Percentiles rank a stretch among this genome's conserved stretches.
These are phyloP conservation scores for Cytidiella melzeri DNA, from an alignment of 768 basidiomycete species.

Conservation along the genomic window DNA sequence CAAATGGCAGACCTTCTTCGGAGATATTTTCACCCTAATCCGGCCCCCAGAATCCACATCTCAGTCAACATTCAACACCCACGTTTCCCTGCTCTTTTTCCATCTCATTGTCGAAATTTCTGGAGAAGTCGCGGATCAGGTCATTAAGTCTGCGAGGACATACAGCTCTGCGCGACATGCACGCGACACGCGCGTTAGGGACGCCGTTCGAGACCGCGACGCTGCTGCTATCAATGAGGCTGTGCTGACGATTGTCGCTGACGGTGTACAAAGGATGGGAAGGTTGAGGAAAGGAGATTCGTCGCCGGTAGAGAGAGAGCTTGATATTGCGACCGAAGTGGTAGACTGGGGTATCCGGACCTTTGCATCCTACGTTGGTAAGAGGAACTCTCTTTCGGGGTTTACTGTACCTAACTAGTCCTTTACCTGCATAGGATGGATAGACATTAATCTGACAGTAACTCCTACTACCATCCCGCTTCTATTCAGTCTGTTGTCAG, in stretches of 20 bases:
- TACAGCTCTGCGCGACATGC: slow-evolving; percentile 65
- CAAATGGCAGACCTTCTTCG: slow-evolving; percentile 84
- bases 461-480: slow-evolving; percentile 84
- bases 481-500: slow-evolving; percentile 76
- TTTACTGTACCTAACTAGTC: not conserved
- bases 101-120: slow-evolving; percentile 92
- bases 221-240: slow-evolving; percentile 82
- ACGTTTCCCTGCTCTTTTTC: slow-evolving; percentile 85
- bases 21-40: slow-evolving; percentile 69
- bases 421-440: slow-evolving; percentile 68
- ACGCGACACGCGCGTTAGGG: slow-evolving; percentile 80
- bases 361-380: slow-evolving; percentile 91
- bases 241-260: slow-evolving; percentile 75
- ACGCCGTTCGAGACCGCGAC: slow-evolving; percentile 86
- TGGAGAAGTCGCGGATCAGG: slow-evolving; percentile 93
- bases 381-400: slow-evolving; percentile 31
- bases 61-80: slow-evolving; percentile 64
- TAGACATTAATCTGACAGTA: slow-evolving; percentile 94
- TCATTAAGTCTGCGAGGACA: slow-evolving; percentile 80
- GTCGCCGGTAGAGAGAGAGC: slow-evolving; percentile 40
- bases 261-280: slow-evolving; percentile 56
- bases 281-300: slow-evolving; percentile 42
- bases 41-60: slow-evolving; percentile 52
- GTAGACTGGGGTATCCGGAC: slow-evolving; percentile 92
- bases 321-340: slow-evolving; percentile 62